Evolutionary conservation across 179 eudicot genomes (phyloP).

Genomic region (Patellifolia procumbens): DNA sequence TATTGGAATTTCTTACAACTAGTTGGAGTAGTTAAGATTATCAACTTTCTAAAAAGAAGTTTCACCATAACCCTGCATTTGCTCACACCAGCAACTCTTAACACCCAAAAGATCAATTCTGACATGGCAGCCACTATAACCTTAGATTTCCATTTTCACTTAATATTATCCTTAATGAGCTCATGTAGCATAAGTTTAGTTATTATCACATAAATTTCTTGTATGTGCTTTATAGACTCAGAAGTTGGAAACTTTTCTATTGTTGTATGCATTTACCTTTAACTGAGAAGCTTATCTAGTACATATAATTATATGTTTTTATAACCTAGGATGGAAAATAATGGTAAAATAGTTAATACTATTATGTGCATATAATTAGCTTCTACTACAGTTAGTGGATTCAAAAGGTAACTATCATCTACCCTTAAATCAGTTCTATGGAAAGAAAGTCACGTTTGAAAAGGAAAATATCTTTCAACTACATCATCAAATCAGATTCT

Average conservation of each 20-base stretch:
- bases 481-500: conserved; percentile 29
- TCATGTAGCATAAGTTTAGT: not conserved
- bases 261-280: not conserved
- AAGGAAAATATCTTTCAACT: conserved; percentile 16
- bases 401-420: conserved; percentile 4
- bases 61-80: not conserved
- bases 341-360: not conserved
- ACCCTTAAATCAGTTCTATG: not conserved
- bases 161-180: conserved; percentile 9
- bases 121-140: conserved; percentile 26
- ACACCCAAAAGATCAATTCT: conserved; percentile 13
- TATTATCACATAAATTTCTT: not conserved
- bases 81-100: not conserved
- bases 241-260: not conserved
- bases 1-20: no score
- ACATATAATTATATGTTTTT: not conserved
- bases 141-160: conserved; percentile 15
- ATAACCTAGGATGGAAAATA: not conserved
- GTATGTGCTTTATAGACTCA: not conserved
- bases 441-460: not conserved
- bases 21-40: not conserved
- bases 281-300: not conserved
- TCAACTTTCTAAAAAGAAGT: not conserved
- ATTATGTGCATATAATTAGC: not conserved
- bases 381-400: conserved; percentile 10